These are phyloP conservation scores for Dendryphion nanum DNA, from an alignment of 2,329 filamentous ascomycete genomes.

Conservation along the genomic window DNA sequence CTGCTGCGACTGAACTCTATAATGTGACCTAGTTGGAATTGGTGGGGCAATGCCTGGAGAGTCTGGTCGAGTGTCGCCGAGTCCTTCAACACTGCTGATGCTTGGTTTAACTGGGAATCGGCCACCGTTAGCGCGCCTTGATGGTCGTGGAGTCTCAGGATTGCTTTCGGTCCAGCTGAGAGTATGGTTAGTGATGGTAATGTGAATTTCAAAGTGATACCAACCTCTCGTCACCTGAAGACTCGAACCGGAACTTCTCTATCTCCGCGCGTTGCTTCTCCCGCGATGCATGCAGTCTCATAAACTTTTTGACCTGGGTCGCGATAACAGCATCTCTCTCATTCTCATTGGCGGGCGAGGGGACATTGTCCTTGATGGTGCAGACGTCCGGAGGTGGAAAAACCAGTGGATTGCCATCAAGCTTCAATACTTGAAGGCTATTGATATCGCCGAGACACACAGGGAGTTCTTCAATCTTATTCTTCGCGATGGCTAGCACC, in stretches of 20 bases:
- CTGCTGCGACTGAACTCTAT: conserved; percentile 70
- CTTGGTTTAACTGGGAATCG: conserved; percentile 69
- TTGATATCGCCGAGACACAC: conserved; percentile 84
- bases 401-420: conserved; percentile 81
- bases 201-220: neutral
- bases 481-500: conserved; percentile 83
- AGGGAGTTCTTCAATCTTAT: conserved; percentile 81
- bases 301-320: conserved; percentile 58
- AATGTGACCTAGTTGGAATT: conserved; percentile 78
- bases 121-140: conserved; percentile 53
- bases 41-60: conserved; percentile 71
- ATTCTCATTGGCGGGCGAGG: conserved; percentile 54
- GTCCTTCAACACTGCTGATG: conserved; percentile 60
- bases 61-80: conserved; percentile 57
- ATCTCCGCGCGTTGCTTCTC: conserved; percentile 32
- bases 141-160: conserved; percentile 73
- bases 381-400: conserved; percentile 62
- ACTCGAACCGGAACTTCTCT: conserved; percentile 42
- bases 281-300: conserved; percentile 46
- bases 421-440: conserved; percentile 83
- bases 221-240: conserved; percentile 43
- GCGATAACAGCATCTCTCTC: conserved; percentile 62
- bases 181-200: no score
- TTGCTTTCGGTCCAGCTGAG: conserved; percentile 64
- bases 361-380: conserved; percentile 40